Evolutionary conservation across 192 early-diverging fungal genomes (phyloP).

Genomic region (Cetraspora pellucida): DNA sequence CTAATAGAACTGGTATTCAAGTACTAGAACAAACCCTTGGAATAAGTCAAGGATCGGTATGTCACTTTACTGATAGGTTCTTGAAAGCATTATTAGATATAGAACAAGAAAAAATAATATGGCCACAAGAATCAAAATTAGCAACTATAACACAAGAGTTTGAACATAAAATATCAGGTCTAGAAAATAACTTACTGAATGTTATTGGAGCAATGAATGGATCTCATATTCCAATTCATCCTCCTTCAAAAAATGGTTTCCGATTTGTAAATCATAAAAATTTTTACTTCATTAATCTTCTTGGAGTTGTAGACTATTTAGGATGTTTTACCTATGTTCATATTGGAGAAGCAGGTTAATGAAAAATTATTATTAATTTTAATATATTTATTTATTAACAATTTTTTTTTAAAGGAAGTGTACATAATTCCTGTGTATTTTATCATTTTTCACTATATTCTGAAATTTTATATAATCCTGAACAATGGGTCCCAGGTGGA

Average conservation of each 20-base stretch:
- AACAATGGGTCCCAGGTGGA: neutral
- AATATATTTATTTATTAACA: neutral
- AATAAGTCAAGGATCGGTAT: neutral
- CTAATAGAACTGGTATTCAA: too few relatives aligned
- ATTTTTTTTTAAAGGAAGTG: too few relatives aligned
- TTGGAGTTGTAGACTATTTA: neutral
- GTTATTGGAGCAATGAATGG: conserved; percentile 17
- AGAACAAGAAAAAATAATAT: neutral
- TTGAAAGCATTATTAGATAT: neutral
- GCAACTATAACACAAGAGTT: neutral
- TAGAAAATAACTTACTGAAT: neutral
- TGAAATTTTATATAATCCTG: neutral
- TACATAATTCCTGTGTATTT: neutral
- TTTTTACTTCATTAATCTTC: neutral
- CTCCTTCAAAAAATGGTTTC: neutral
- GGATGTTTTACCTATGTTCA: conserved; percentile 2
- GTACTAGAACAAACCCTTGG: conserved; percentile 2
- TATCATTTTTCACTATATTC: neutral
- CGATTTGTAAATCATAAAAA: conserved; percentile 10
- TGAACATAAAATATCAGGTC: neutral
- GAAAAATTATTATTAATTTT: neutral
- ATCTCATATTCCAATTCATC: conserved; percentile 2
- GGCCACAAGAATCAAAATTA: neutral
- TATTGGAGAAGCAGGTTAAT: neutral
- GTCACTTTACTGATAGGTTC: neutral